Evolutionary conservation across 1,284 basidiomycete species (phyloP).

Genomic region (Tremellales sp.): DNA sequence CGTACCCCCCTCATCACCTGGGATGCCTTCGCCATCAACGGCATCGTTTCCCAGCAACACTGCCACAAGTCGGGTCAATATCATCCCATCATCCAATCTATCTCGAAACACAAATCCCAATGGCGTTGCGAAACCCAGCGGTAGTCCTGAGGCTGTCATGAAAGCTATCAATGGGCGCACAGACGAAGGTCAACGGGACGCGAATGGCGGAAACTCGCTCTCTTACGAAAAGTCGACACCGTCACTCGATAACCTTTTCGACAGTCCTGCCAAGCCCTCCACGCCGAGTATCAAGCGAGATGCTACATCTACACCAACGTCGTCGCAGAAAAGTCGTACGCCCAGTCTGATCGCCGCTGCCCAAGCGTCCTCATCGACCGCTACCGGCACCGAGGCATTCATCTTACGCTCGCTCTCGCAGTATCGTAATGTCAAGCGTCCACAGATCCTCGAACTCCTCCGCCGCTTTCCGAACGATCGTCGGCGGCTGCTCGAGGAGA

Average conservation of each 20-base stretch:
- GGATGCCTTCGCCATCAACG: constrained; percentile 7
- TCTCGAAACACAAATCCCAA: not conserved
- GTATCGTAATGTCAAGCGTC: constrained; percentile 16
- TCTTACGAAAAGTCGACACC: too few relatives aligned
- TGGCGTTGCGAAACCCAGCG: constrained; percentile 1
- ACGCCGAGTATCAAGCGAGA: too few relatives aligned
- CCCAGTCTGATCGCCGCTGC: constrained; percentile 16
- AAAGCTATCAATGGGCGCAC: not conserved
- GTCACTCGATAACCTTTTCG: not conserved
- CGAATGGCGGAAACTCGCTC: too few relatives aligned
- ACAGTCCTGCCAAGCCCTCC: constrained; percentile 2
- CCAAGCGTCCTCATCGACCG: constrained; percentile 1
- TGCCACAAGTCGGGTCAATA: not conserved
- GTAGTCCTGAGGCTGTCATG: not conserved
- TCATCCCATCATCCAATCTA: constrained; percentile 12
- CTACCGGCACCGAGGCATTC: constrained; percentile 11
- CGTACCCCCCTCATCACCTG: constrained; percentile 30
- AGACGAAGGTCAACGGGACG: not conserved
- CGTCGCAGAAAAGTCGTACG: too few relatives aligned
- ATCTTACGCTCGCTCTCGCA: constrained; percentile 14
- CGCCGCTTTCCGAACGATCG: constrained; percentile 12
- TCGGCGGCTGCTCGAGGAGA: too few relatives aligned
- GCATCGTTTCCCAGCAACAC: not conserved
- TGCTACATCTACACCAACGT: too few relatives aligned
- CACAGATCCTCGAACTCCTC: constrained; percentile 12